Conservation (phyloP, 2,329 filamentous ascomycete species). For the Botrytis porri region DNA sequence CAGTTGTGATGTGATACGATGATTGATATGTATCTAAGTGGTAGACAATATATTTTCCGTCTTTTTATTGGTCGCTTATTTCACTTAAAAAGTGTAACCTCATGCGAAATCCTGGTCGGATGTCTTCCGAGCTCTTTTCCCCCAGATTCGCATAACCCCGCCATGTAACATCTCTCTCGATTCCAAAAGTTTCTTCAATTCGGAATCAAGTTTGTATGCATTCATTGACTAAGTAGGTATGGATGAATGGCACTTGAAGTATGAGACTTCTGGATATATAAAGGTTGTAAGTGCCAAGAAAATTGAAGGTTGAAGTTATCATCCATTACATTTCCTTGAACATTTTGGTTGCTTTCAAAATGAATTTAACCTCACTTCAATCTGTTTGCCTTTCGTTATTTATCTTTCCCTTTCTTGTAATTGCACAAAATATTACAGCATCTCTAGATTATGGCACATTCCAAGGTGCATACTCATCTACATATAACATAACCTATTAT, state of each 20-base stretch:
- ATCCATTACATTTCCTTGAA: not conserved
- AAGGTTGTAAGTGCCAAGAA: slow-evolving; percentile 1
- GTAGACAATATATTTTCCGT: not conserved
- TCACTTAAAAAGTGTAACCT: not conserved
- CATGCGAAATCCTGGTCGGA: not conserved
- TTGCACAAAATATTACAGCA: slow-evolving; percentile 39
- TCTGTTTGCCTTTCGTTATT: not conserved
- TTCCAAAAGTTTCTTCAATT: not conserved
- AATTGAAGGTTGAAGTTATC: slow-evolving; percentile 6
- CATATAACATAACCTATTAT: slow-evolving; percentile 58
- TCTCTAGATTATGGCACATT: slow-evolving; percentile 51
- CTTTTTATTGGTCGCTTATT: slow-evolving; percentile 14
- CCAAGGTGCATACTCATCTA: slow-evolving; percentile 48
- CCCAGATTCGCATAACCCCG: not conserved
- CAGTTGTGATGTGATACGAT: slow-evolving; percentile 11
- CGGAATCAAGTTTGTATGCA: not conserved
- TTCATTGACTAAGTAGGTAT: not conserved
- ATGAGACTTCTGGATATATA: not conserved
- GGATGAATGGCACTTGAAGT: not conserved
- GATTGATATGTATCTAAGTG: not conserved
- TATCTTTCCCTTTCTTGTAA: slow-evolving; percentile 8
- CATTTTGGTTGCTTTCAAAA: not conserved
- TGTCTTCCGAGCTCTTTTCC: not conserved
- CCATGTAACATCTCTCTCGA: not conserved
- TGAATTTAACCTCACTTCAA: not conserved